Base-by-base conservation (phyloP, 2,329 filamentous ascomycete species). In the Neonectria coccinea region DNA sequence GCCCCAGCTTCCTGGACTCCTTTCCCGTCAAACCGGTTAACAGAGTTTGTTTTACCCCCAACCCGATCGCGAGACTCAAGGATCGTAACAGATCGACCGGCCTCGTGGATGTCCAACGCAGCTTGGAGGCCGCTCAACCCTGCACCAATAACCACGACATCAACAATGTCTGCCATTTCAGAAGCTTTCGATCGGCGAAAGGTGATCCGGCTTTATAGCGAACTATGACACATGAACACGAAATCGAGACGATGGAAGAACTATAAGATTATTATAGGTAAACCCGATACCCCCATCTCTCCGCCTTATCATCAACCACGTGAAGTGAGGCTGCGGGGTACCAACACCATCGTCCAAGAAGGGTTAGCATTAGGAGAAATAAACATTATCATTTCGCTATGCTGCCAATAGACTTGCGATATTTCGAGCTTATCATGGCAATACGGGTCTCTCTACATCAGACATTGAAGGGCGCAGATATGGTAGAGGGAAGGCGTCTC, bases 111-210 rank as follows among this genome's bases (percentile, higher is more conserved):
- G n/a, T 62, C 54, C 22, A 57, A 3, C 2, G 63, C 63, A 14
- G 63, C 63, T 18, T 62, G 63, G 41, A 65, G 63, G 14, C 63
- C 66, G 31, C 63, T 48, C 31, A 53, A n/a, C 11, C 50, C 50
- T 9, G 50, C 50, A 31, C 50, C 50, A 14, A 53, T 25, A 12
- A 53, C 12, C 16, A 53, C 33, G 14, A n/a, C 31, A 25, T 53
- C 50, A 53, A 36, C 50, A 53, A 36, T 53, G 11, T 25, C 33
- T 25, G 50, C 50, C 50, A 53, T 53, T 39, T 39, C 25, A 27
- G 18, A 29, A 27, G 7, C 8, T 18, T 5, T 29, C 25, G 25
- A 11, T 29, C 11, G 14, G 5, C 3, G 7, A 27, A 29, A 11
- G n/a, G 16, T 5, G 14, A 29, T 29, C 3, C 14, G 3, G 7